phyloP scores from a whole-genome alignment of 2,329 filamentous ascomycete species.

The Fusarium agapanthi region DNA sequence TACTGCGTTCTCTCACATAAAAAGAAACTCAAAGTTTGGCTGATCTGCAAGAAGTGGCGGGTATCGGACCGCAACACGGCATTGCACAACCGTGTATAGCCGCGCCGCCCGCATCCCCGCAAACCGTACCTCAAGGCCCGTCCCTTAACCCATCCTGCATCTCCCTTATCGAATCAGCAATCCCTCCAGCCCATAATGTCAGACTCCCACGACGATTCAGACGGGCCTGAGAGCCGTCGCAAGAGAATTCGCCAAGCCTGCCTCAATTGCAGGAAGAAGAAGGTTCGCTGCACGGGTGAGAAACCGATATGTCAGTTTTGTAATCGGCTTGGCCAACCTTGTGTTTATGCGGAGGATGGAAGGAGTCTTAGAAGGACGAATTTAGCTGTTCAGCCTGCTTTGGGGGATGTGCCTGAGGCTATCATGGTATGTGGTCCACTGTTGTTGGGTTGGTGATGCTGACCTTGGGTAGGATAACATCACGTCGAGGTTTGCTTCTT shows the following conservation, averaged over 20 bases:
- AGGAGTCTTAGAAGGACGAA: neutral
- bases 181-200: neutral
- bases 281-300: constrained; percentile 14
- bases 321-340: neutral
- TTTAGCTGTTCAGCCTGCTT: neutral
- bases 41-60: neutral
- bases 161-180: neutral
- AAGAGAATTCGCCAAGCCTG: constrained; percentile 21
- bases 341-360: constrained; percentile 15
- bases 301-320: constrained; percentile 20
- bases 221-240: constrained; percentile 9
- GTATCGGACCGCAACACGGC: neutral
- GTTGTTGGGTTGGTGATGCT: neutral
- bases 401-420: neutral
- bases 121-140: neutral
- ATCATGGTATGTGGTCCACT: neutral
- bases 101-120: neutral
- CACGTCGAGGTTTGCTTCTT: neutral
- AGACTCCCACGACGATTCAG: constrained; percentile 6
- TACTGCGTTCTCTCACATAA: neutral
- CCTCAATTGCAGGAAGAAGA: constrained; percentile 19
- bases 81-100: constrained; percentile 10
- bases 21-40: neutral
- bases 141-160: neutral
- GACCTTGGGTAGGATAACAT: constrained; percentile 7